Base-by-base conservation (phyloP, 208 protist species). In the Baffinella frigidus region DNA sequence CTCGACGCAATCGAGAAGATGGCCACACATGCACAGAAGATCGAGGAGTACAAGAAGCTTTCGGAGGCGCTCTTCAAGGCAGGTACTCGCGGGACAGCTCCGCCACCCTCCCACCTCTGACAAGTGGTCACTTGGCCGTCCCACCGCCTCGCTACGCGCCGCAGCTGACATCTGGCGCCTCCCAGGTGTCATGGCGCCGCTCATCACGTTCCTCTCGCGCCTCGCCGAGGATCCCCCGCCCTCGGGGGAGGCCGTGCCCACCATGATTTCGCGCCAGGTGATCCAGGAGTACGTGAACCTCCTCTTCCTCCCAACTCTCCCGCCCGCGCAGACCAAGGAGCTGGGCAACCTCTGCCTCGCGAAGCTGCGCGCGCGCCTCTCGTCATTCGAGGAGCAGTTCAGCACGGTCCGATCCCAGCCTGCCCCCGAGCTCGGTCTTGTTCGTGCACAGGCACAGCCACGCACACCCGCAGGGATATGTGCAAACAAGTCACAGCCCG, bases 1-100 rank as follows among this genome's bases (percentile, higher is more conserved):
- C n/a, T 84, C 27, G 74, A 84, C n/a, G 48, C 44, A n/a, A 84
- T 84, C 39, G 74, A 84, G 74, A 84, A 84, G 74, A 20, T 84
- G 27, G 36, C 44, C n/a, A 64, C 74, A 27, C 74, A 84, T 35
- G 74, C 74, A 84, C 74, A 84, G n/a, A 84, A 84, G 38, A 61
- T 84, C 27, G 74, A 84, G n/a, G 74, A 84, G n/a, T 84, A 62
- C 48, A 84, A 84, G 48, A 84, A 62, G 38, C 44, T 84, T 33
- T 35, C 74, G 3, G 74, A 84, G 44, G 20, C 41, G 10, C 39
- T 84, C 3, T 84, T 84, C 44, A 11, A 41, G 11, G 68, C n/a
- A n/a, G n/a, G n/a, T n/a, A n/a, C n/a, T n/a, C n/a, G n/a, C n/a
- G n/a, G n/a, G n/a, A n/a, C n/a, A n/a, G n/a, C n/a, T n/a, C n/a